A percentile compares a stretch with the other conserved stretches of the same genome.
phyloP scores from a whole-genome alignment of 345 rosid species.

The Murraya koenigii region DNA sequence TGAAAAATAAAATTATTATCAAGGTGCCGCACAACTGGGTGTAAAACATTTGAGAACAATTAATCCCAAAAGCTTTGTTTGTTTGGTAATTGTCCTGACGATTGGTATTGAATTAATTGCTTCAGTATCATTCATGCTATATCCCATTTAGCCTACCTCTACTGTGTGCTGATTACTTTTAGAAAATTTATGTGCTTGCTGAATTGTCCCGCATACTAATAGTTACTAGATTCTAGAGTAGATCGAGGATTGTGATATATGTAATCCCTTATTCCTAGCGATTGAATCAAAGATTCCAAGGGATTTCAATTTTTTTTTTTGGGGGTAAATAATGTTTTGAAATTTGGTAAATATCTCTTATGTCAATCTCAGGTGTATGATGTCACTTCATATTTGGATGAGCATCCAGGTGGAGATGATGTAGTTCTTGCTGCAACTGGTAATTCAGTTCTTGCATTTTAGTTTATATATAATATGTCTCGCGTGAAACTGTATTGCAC shows the following conservation, averaged over 20 bases:
- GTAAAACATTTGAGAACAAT: not conserved
- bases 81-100: not conserved
- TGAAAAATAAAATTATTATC: not conserved
- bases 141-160: not conserved
- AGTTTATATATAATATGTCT: not conserved
- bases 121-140: not conserved
- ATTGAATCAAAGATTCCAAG: not conserved
- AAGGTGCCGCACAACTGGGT: not conserved
- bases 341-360: not conserved
- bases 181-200: not conserved
- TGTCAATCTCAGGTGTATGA: slow-evolving; percentile 66
- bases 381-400: slow-evolving; percentile 77
- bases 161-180: not conserved
- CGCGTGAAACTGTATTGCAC: not conserved
- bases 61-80: not conserved
- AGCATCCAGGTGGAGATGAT: slow-evolving; percentile 96
- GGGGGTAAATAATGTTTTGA: not conserved
- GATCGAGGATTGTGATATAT: not conserved
- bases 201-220: not conserved
- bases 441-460: slow-evolving; percentile 24
- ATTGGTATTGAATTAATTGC: not conserved
- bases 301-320: not conserved
- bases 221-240: not conserved
- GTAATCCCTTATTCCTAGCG: too few relatives aligned
- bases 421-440: slow-evolving; percentile 71